Evolutionary conservation across 2,329 filamentous ascomycete genomes (phyloP).

Genomic region (Boeremia lycopersici): DNA sequence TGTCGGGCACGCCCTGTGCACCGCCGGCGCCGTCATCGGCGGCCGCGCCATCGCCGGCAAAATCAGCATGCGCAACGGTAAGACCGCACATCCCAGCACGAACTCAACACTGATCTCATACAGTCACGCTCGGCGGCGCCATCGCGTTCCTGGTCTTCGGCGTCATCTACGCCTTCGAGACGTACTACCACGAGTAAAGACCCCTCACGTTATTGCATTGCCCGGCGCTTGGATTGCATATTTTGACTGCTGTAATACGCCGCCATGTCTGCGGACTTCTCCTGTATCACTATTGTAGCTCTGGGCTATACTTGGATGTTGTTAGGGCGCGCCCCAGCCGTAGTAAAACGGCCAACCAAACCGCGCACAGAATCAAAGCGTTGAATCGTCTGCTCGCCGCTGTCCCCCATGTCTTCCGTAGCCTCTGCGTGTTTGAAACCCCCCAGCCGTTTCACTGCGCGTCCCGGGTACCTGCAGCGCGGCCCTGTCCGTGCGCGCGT

Average conservation of each 20-base stretch:
- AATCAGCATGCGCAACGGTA: slow-evolving; percentile 96
- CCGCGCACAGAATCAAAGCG: no score
- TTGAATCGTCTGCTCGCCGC: no score
- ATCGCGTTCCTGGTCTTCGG: slow-evolving; percentile 90
- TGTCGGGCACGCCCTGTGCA: slow-evolving; percentile 86
- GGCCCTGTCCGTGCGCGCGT: no score
- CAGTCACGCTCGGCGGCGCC: slow-evolving; percentile 91
- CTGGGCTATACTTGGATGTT: no score
- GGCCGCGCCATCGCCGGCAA: slow-evolving; percentile 89
- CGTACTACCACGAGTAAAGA: slow-evolving; percentile 60
- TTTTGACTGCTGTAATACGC: slow-evolving; percentile 25
- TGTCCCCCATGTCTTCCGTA: no score
- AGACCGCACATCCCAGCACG: no score
- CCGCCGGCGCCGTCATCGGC: slow-evolving; percentile 87
- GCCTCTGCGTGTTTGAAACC: no score
- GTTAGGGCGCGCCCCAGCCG: no score
- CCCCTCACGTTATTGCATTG: slow-evolving; percentile 26
- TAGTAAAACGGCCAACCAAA: no score
- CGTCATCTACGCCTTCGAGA: slow-evolving; percentile 87
- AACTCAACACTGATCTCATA: no score
- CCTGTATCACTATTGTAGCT: slow-evolving; percentile 17
- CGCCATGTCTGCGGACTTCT: background rate
- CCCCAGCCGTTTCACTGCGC: no score
- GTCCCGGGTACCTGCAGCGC: no score
- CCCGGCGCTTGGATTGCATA: slow-evolving; percentile 27